These are phyloP conservation scores for Medicago lupulina DNA, from an alignment of 306 rosid genomes.

Conservation along the genomic window DNA sequence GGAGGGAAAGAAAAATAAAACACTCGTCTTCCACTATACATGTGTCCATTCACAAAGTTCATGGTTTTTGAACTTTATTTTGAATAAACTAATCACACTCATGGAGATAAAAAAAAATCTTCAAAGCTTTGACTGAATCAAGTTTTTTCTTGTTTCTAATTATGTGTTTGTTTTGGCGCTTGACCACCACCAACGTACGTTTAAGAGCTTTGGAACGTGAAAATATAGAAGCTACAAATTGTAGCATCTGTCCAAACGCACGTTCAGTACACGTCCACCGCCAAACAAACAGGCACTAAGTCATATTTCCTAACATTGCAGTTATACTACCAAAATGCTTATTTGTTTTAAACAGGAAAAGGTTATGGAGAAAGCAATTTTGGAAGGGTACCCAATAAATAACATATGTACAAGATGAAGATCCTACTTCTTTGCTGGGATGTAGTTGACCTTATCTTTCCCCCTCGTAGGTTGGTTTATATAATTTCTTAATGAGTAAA, in stretches of 20 bases:
- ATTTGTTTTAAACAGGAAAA: constrained; percentile 62
- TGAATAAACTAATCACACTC: constrained; percentile 7
- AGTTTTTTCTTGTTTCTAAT: constrained; percentile 26
- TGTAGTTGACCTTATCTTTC: not conserved
- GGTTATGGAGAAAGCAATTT: constrained; percentile 62
- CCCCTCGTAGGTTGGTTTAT: not conserved
- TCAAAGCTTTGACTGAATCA: constrained; percentile 14
- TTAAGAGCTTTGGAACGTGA: too few relatives aligned
- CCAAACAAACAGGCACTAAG: not conserved
- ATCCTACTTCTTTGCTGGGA: constrained; percentile 29
- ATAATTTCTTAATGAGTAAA: constrained; percentile 20
- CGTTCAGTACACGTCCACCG: too few relatives aligned
- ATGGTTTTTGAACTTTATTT: constrained; percentile 26
- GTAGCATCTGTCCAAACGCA: too few relatives aligned
- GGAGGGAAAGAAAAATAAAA: not conserved
- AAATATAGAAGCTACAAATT: too few relatives aligned
- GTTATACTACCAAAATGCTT: not conserved
- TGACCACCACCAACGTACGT: too few relatives aligned
- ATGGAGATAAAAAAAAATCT: not conserved
- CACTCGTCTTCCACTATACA: not conserved
- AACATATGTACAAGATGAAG: constrained; percentile 47
- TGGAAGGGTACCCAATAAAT: constrained; percentile 63
- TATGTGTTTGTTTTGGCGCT: too few relatives aligned
- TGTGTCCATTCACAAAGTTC: not conserved
- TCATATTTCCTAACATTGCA: constrained; percentile 6